Evolutionary conservation across 129 eudicot species (phyloP), one percentile per base, ranked within the genome.

Genomic region (Pseudognaphalium luteoalbum): DNA sequence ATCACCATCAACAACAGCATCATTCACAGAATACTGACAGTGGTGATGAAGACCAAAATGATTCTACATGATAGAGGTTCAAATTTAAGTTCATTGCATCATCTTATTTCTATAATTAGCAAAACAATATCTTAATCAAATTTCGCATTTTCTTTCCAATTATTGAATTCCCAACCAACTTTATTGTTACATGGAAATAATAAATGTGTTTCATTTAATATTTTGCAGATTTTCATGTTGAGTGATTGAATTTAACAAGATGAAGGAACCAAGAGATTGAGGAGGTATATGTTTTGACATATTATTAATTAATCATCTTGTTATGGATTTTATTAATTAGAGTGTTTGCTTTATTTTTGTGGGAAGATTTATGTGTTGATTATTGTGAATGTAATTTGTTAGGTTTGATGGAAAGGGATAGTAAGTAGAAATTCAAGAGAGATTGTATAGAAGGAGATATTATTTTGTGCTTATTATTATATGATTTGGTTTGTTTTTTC

Each of bases 1-100:
- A 80, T 37, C 82, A 80, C 20, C 88, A 89, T 1, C 88, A 89
- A 5, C 86, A 86, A 11, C 96, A 85, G 6, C 91, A 85, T 64
- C 93, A 91, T 63, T 76, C 89, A 70, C 92, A 82, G 47, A 79
- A 78, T 72, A 78, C 87, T 64, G 93, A 91, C 76, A 91, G 94
- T 85, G 94, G 89, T 34, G 93, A 88, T 32, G 94, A 91, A 76
- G 94, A 83, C 79, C 93, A 78, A 70, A 91, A 88, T 33, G 85
- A 74, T 76, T 91, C 97, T 52, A 82, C 88, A 64, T 88, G 70
- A 84, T 28, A 65, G 73, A 73, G 33, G 68, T 34, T 72, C 17
- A 35, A 74, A 20, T n/a, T 57, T 20, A 33, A 65, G 41, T 78
- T 73, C 52, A 72, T 72, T 76, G 54, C 67, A 56, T 76, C 75